phyloP scores from a whole-genome alignment of 106 monocot genomes.

The Allium sativum region DNA sequence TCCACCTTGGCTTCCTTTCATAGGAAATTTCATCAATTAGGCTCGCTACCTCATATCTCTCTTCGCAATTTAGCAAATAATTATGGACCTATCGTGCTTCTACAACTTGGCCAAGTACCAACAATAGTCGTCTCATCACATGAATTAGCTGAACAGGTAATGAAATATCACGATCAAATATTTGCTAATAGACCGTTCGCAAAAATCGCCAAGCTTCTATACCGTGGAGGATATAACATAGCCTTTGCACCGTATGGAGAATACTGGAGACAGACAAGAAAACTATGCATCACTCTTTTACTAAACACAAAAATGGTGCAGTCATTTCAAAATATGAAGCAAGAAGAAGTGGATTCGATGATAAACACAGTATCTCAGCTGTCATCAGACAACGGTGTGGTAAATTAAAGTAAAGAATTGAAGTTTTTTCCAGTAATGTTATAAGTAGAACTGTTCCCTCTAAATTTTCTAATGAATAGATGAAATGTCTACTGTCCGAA shows the following conservation, averaged over 20 bases:
- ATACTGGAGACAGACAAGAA: not conserved
- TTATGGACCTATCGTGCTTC: not conserved
- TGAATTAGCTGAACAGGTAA: not conserved
- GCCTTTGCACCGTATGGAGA: not conserved
- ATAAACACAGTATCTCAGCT: no score
- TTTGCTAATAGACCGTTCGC: not conserved
- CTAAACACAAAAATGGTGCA: not conserved
- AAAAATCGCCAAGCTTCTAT: not conserved
- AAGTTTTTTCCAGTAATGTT: not conserved
- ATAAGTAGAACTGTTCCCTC: not conserved
- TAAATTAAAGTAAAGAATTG: no score
- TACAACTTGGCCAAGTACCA: not conserved
- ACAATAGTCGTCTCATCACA: not conserved
- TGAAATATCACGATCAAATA: not conserved
- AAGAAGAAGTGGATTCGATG: not conserved
- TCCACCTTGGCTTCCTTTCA: no score
- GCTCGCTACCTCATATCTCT: not conserved
- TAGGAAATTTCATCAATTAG: no score
- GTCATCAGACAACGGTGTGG: no score
- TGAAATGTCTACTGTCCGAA: not conserved
- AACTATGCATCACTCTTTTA: not conserved
- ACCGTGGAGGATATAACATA: not conserved
- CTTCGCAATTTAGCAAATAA: not conserved
- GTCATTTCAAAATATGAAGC: not conserved
- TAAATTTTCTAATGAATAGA: not conserved